A percentile compares a stretch with the other conserved stretches of the same genome.
These are phyloP conservation scores for Globisporangium nunn DNA, from an alignment of 352 stramenopile species.

Conservation along the genomic window DNA sequence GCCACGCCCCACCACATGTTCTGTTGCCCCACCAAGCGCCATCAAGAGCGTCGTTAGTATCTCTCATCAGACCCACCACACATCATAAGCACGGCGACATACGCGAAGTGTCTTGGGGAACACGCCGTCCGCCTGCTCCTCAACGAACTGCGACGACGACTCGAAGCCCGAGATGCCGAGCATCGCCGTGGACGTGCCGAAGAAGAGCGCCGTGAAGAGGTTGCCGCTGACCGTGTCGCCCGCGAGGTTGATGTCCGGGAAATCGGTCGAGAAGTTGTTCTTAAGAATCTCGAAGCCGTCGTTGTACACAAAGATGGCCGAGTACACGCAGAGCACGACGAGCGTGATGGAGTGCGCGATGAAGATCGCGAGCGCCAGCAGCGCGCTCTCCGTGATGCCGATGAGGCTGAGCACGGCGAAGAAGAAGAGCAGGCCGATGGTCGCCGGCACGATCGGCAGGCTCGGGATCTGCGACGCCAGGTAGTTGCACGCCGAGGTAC, in stretches of 20 bases:
- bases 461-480: constrained; percentile 68
- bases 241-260: constrained; percentile 86
- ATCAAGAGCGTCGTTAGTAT: background rate
- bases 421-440: constrained; percentile 85
- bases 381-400: constrained; percentile 90
- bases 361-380: constrained; percentile 90
- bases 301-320: constrained; percentile 70
- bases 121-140: constrained; percentile 92
- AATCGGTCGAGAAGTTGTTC: constrained; percentile 80
- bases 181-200: constrained; percentile 91
- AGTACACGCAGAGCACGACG: constrained; percentile 68
- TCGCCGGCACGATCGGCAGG: constrained; percentile 72
- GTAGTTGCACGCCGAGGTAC: constrained; percentile 85
- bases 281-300: constrained; percentile 75
- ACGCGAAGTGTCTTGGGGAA: constrained; percentile 91
- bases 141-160: constrained; percentile 92
- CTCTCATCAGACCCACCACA: background rate
- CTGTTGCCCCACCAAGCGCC: constrained; percentile 14
- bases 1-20: constrained; percentile 93
- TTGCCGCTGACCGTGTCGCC: constrained; percentile 73
- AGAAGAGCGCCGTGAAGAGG: constrained; percentile 85
- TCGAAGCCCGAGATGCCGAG: constrained; percentile 94
- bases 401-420: constrained; percentile 89
- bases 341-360: constrained; percentile 86
- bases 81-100: constrained; percentile 5